A percentile compares a stretch with the other conserved stretches of the same genome.
Evolutionary conservation across 495 filamentous ascomycete genomes (phyloP).

Genomic region (Hyaloscypha finlandica): DNA sequence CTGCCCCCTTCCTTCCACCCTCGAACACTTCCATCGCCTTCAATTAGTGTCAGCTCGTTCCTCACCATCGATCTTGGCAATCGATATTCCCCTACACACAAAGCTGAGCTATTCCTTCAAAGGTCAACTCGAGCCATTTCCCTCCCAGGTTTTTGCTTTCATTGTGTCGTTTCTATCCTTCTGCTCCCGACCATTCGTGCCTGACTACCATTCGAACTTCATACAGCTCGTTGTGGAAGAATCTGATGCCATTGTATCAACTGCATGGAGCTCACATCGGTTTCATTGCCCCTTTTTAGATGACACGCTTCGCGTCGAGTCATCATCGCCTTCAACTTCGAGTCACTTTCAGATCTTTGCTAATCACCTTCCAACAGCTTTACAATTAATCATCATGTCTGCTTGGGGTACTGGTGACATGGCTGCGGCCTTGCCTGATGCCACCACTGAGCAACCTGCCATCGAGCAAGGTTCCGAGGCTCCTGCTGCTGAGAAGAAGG

Average conservation of each 20-base stretch:
- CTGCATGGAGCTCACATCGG: background rate
- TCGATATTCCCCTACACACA: background rate
- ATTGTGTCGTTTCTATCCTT: background rate
- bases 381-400: slow-evolving; percentile 30
- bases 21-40: background rate
- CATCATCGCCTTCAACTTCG: background rate
- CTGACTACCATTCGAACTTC: background rate
- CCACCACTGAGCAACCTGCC: slow-evolving; percentile 26
- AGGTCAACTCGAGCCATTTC: background rate
- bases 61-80: background rate
- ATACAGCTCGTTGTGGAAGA: background rate
- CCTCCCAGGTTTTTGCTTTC: background rate
- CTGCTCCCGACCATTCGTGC: background rate
- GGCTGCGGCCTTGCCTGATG: slow-evolving; percentile 35
- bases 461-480: background rate
- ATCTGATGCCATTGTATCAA: background rate
- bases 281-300: background rate
- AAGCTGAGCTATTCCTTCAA: background rate
- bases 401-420: slow-evolving; percentile 40
- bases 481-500: slow-evolving; percentile 21
- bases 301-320: background rate
- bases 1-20: background rate
- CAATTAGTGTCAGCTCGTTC: background rate
- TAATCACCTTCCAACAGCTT: background rate
- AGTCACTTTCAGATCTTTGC: background rate